These are phyloP conservation scores for Serendipita indica DNA, from an alignment of 768 basidiomycete species.

Conservation along the genomic window DNA sequence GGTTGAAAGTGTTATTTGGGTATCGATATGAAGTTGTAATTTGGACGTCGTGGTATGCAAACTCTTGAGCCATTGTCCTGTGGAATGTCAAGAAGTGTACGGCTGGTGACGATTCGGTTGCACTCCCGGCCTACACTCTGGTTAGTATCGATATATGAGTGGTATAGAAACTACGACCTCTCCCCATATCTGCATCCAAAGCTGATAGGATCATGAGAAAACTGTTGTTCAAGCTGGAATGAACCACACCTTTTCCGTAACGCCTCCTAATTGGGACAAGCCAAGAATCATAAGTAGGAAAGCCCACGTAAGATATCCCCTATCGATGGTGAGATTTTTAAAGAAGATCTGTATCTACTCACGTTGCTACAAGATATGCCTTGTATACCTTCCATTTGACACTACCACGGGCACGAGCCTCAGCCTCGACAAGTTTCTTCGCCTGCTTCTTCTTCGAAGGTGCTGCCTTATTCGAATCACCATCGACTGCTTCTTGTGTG, in stretches of 20 bases:
- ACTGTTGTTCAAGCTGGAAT: background rate
- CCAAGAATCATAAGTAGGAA: constrained; percentile 10
- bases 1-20: background rate
- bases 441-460: background rate
- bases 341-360: background rate
- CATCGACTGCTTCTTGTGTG: background rate
- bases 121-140: background rate
- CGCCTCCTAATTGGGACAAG: constrained; percentile 11
- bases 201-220: background rate
- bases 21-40: background rate
- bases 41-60: background rate
- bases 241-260: constrained; percentile 33
- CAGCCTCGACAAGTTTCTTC: constrained; percentile 15
- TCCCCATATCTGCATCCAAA: constrained; percentile 25
- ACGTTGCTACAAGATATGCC: constrained; percentile 19
- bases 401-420: constrained; percentile 15
- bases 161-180: constrained; percentile 14
- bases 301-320: constrained; percentile 17
- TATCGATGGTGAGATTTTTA: constrained; percentile 4
- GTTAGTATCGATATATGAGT: background rate
- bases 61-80: no score
- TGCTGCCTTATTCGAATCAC: background rate
- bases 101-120: background rate
- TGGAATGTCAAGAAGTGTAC: background rate
- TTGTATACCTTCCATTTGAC: constrained; percentile 18